Base-by-base conservation (phyloP, 2,329 filamentous ascomycete species). In the Fusarium sp. region DNA sequence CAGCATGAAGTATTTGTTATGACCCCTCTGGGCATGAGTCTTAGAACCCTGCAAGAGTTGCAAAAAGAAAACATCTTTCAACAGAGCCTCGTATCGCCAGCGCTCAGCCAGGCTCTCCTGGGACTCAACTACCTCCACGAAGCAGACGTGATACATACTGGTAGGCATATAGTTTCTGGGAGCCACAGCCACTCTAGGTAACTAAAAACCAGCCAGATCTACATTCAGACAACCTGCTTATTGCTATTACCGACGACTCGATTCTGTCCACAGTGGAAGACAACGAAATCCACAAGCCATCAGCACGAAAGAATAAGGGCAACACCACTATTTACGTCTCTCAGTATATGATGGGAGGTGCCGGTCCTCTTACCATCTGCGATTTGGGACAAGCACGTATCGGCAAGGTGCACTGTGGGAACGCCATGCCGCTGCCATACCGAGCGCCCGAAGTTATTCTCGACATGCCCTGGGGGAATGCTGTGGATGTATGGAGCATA, bases 381-480 rank as follows among this genome's bases (percentile, higher is more conserved):
- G 76, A 80, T 55, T 60, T 79, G 1, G 74, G 77, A 11, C 72
- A 76, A 54, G 76, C 77, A n/a, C 69, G 72, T n/a, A 69, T 74
- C 25, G 73, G 73, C 2, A 38, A 42, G 1, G 39, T 65, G 45
- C 68, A 70, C 10, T 40, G 32, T 6, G 57, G 70, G 2, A 64
- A 56, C 5, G 72, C 69, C 6, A 75, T 75, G 71, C 73, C 73
- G 6, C 6, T 67, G 7, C 70, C 58, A 2, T 75, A 74, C 46
- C 70, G 74, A n/a, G 72, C 75, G 22, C 76, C 76, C 0, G 77
- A 78, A 53, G 71, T 79, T 7, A 73, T 78, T 60, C 68, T 78
- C 13, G 66, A 69, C 24, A 76, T 77, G 69, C 51, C 61, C 1
- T 78, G 76, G 75, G 70, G 71, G 9, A 60, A 65, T 34, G 35